Evolutionary conservation across 1,284 basidiomycete species (phyloP).

Genomic region (Sanghuangporus sanghuang): DNA sequence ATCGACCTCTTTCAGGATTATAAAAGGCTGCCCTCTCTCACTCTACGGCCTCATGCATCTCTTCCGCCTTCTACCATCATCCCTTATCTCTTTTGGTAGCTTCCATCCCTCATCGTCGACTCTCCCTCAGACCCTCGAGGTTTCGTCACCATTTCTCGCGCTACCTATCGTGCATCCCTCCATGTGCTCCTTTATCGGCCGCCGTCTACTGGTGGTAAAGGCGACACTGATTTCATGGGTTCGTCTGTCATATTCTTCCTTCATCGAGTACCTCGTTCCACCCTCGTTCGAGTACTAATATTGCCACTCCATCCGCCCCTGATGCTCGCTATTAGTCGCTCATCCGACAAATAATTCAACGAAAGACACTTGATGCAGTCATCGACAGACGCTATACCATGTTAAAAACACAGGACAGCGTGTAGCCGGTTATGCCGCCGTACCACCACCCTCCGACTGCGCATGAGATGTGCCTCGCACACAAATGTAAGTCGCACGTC

Average conservation of each 20-base stretch:
- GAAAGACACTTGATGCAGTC: neutral
- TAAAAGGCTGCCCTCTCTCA: neutral
- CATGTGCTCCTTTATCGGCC: neutral
- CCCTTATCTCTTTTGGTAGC: neutral
- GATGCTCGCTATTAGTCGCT: too few relatives aligned
- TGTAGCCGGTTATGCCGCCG: neutral
- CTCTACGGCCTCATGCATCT: neutral
- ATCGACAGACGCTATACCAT: neutral
- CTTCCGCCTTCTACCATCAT: neutral
- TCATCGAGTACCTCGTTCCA: neutral
- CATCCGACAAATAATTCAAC: neutral
- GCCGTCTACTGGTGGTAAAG: neutral
- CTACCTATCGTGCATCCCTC: neutral
- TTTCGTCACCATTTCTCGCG: neutral
- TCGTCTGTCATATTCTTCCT: neutral
- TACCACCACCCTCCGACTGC: neutral
- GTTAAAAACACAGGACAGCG: neutral
- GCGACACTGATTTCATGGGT: neutral
- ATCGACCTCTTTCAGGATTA: neutral
- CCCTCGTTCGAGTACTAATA: neutral
- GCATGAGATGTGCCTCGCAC: neutral
- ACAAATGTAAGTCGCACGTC: neutral
- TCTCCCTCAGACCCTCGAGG: neutral
- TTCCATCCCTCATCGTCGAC: neutral
- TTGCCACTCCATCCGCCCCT: neutral